Percentiles rank a stretch among this genome's conserved stretches.
Evolutionary conservation across 2,329 filamentous ascomycete species (phyloP).

Genomic region (Colletotrichum paranaense): DNA sequence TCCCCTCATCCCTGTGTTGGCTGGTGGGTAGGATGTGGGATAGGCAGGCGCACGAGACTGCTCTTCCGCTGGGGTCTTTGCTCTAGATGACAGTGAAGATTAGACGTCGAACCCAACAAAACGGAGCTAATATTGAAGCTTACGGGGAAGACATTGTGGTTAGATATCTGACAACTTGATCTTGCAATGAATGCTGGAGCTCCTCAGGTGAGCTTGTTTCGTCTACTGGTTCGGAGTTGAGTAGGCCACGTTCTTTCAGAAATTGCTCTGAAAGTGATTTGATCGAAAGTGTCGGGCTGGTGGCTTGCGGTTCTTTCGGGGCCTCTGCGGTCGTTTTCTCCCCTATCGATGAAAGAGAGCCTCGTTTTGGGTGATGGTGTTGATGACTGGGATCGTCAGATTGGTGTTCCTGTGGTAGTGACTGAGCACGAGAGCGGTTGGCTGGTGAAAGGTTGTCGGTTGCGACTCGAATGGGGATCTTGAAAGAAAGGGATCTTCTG

Average conservation of each 20-base stretch:
- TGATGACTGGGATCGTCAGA: neutral
- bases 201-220: constrained; percentile 26
- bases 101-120: neutral
- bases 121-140: neutral
- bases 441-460: constrained; percentile 12
- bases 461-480: constrained; percentile 25
- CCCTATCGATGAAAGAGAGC: constrained; percentile 23
- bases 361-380: neutral
- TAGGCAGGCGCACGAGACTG: constrained; percentile 25
- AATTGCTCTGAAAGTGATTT: constrained; percentile 31
- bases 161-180: constrained; percentile 29
- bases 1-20: constrained; percentile 17
- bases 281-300: neutral
- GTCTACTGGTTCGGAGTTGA: constrained; percentile 22
- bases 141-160: constrained; percentile 34
- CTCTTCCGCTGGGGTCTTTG: constrained; percentile 21
- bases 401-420: constrained; percentile 22
- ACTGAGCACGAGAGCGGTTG: constrained; percentile 18
- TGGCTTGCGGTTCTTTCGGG: neutral
- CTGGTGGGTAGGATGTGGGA: constrained; percentile 24
- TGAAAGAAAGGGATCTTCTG: constrained; percentile 34
- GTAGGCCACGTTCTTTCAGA: constrained; percentile 26
- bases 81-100: neutral
- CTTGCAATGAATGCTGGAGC: constrained; percentile 24
- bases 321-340: neutral